A percentile compares a stretch with the other conserved stretches of the same genome.
These are phyloP conservation scores for Arctostaphylos glauca DNA, from an alignment of 148 eudicot genomes.

Conservation along the genomic window DNA sequence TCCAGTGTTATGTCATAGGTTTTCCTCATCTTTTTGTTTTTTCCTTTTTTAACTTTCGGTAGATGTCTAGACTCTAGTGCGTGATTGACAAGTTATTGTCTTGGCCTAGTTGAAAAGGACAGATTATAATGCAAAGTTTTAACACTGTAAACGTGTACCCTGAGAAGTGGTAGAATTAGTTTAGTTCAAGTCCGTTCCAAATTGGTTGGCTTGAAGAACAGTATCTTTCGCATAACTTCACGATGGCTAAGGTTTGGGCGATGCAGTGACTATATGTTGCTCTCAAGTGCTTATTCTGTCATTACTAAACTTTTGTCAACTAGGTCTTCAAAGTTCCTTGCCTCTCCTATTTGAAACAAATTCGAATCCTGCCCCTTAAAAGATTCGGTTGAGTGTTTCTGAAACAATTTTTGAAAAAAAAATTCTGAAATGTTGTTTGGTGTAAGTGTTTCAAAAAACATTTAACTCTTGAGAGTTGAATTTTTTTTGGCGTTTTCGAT, in stretches of 20 bases:
- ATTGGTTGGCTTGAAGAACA: background rate
- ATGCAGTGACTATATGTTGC: background rate
- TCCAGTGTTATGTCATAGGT: background rate
- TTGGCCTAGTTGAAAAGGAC: background rate
- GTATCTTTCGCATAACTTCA: background rate
- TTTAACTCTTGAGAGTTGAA: too few relatives aligned
- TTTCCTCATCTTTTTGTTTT: background rate
- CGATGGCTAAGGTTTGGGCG: background rate
- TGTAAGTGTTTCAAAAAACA: too few relatives aligned
- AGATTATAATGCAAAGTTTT: background rate
- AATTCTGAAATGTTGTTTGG: too few relatives aligned
- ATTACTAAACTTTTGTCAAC: background rate
- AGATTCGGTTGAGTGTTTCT: too few relatives aligned
- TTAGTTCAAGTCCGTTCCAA: background rate
- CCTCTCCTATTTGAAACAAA: background rate
- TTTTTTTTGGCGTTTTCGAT: too few relatives aligned
- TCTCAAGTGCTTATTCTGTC: background rate
- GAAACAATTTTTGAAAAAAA: too few relatives aligned
- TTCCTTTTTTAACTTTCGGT: background rate
- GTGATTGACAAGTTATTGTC: background rate
- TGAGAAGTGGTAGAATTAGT: background rate
- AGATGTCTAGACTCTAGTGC: background rate
- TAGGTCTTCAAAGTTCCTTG: background rate
- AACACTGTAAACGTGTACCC: background rate
- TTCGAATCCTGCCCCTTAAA: background rate